Percentiles rank a stretch among this genome's conserved stretches.
phyloP scores from a whole-genome alignment of 179 eudicot species.

The Camellia oleifera region DNA sequence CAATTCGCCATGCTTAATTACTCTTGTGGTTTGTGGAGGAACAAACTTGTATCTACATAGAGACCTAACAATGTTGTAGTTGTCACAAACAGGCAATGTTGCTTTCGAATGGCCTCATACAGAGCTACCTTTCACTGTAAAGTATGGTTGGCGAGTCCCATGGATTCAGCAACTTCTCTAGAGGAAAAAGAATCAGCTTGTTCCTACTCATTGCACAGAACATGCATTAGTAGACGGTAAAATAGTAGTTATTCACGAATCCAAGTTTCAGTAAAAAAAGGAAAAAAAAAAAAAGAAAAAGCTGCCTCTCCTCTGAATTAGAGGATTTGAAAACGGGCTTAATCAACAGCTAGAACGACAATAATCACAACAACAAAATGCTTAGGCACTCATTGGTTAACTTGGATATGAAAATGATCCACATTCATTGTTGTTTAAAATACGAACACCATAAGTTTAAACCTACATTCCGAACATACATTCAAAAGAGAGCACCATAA shows the following conservation, averaged over 20 bases:
- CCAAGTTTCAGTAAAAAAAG: background rate
- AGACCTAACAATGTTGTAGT: background rate
- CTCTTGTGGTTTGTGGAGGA: background rate
- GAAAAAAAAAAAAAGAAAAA: too few relatives aligned
- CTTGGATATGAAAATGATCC: background rate
- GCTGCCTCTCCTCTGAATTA: background rate
- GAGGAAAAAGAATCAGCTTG: constrained; percentile 68
- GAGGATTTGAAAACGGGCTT: background rate
- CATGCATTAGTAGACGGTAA: background rate
- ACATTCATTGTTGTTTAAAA: background rate
- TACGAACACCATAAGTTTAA: background rate
- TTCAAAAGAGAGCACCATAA: background rate
- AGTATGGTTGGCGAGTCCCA: constrained; percentile 69
- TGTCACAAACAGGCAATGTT: background rate
- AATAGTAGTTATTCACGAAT: background rate
- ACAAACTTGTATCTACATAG: background rate
- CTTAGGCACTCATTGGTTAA: background rate
- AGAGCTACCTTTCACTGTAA: constrained; percentile 37
- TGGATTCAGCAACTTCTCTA: constrained; percentile 68
- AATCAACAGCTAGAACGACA: background rate
- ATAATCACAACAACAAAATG: background rate
- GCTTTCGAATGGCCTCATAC: background rate
- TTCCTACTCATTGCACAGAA: constrained; percentile 43
- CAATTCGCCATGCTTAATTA: background rate
- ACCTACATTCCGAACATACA: background rate